Conservation (phyloP, 768 basidiomycete genomes). For the Termitomyces sp. region DNA sequence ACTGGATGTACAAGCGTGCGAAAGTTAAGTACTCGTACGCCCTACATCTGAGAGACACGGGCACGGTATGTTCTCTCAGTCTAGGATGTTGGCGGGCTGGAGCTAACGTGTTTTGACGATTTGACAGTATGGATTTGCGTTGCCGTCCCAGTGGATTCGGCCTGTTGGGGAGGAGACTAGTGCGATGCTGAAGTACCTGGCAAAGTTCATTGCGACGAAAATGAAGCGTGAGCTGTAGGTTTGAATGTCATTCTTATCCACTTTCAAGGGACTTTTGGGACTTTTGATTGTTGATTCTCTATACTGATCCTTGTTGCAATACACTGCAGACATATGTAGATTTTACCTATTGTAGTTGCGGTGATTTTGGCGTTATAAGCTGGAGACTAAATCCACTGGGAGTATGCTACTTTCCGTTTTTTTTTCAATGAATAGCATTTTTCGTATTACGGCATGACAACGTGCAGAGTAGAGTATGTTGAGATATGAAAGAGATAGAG, state of each 20-base stretch:
- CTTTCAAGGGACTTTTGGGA: background rate
- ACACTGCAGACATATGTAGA: background rate
- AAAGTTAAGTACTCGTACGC: slow-evolving; percentile 61
- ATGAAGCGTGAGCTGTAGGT: slow-evolving; percentile 21
- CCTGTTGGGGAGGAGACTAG: slow-evolving; percentile 77
- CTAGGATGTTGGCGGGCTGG: background rate
- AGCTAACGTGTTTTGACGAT: background rate
- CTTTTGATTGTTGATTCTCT: background rate
- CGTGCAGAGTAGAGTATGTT: too few relatives aligned
- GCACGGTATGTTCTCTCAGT: slow-evolving; percentile 43
- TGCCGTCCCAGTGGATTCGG: slow-evolving; percentile 68
- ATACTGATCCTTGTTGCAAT: background rate
- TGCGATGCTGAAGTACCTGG: slow-evolving; percentile 60
- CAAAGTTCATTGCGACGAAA: slow-evolving; percentile 54
- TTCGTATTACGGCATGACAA: too few relatives aligned
- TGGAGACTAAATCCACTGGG: too few relatives aligned
- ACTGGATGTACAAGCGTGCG: slow-evolving; percentile 55
- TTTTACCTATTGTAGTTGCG: too few relatives aligned
- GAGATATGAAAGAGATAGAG: background rate
- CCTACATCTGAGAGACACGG: slow-evolving; percentile 63
- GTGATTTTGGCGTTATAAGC: too few relatives aligned
- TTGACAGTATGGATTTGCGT: slow-evolving; percentile 69
- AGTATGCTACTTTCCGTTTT: too few relatives aligned
- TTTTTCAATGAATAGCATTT: too few relatives aligned
- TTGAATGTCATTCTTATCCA: too few relatives aligned